Conservation (phyloP, 192 early-diverging fungal species). For the Backusella mclennaniae region DNA sequence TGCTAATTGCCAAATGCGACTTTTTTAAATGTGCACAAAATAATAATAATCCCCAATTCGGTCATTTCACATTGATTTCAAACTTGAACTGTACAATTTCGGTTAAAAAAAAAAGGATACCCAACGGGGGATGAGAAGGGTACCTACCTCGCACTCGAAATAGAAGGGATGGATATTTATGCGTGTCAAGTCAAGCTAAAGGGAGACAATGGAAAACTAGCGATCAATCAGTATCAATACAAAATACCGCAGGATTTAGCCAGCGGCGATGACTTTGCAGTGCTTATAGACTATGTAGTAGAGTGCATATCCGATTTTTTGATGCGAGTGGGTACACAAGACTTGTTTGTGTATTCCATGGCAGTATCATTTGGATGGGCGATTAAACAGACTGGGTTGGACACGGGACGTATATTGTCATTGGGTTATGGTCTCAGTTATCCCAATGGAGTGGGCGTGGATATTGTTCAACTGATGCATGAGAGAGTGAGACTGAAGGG, state of each 20-base stretch:
- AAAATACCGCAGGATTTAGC: constrained; percentile 65
- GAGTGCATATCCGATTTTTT: constrained; percentile 44
- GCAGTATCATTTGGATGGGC: constrained; percentile 94
- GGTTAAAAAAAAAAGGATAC: constrained; percentile 24
- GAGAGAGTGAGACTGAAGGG: constrained; percentile 66
- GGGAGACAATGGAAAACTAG: constrained; percentile 65
- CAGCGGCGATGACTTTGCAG: constrained; percentile 45
- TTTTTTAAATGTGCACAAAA: not conserved
- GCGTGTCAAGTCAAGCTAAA: constrained; percentile 84
- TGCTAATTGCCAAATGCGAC: not conserved
- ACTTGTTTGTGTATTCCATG: constrained; percentile 41
- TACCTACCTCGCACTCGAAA: constrained; percentile 84
- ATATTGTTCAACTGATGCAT: constrained; percentile 81
- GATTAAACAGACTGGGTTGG: constrained; percentile 72
- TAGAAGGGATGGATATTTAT: constrained; percentile 90
- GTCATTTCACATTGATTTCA: too few relatives aligned
- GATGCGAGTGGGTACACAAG: constrained; percentile 46
- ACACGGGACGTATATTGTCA: constrained; percentile 56
- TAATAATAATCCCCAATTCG: not conserved
- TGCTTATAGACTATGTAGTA: constrained; percentile 84
- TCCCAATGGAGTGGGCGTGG: constrained; percentile 74
- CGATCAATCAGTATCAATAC: constrained; percentile 80
- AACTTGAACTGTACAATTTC: too few relatives aligned
- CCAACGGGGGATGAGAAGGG: constrained; percentile 90
- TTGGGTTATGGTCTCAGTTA: constrained; percentile 82